Evolutionary conservation across 1,284 basidiomycete species (phyloP).

Genomic region (Rugosomyces carneus): DNA sequence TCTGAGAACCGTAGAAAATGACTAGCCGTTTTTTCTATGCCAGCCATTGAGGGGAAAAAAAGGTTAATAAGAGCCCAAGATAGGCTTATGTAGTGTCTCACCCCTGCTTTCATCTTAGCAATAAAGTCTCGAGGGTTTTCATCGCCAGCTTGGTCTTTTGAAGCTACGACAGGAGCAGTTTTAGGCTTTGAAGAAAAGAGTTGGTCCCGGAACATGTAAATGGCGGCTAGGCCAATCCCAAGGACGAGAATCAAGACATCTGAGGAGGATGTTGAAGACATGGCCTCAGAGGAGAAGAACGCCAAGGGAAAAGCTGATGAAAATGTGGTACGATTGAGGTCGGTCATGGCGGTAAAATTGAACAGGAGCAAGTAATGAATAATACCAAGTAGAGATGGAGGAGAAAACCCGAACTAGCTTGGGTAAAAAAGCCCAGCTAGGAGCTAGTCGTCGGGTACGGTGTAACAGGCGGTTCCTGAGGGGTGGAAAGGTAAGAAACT

Average conservation of each 20-base stretch:
- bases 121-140: slow-evolving; percentile 87
- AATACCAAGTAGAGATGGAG: slow-evolving; percentile 18
- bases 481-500: slow-evolving; percentile 18
- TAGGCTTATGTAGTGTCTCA: slow-evolving; percentile 45
- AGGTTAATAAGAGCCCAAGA: no score
- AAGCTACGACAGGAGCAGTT: slow-evolving; percentile 36
- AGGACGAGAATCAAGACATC: slow-evolving; percentile 67
- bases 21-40: slow-evolving; percentile 87
- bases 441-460: slow-evolving; percentile 8
- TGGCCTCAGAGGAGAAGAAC: slow-evolving; percentile 28
- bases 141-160: slow-evolving; percentile 52
- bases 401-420: slow-evolving; percentile 19
- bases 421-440: slow-evolving; percentile 15
- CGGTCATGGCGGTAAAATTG: slow-evolving; percentile 24
- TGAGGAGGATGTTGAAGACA: slow-evolving; percentile 49
- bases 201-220: slow-evolving; percentile 76
- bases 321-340: slow-evolving; percentile 31
- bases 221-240: slow-evolving; percentile 64
- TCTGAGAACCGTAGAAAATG: slow-evolving; percentile 96
- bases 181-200: slow-evolving; percentile 63
- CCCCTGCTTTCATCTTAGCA: slow-evolving; percentile 83
- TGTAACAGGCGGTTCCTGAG: slow-evolving; percentile 8
- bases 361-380: slow-evolving; percentile 17
- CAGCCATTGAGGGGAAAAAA: background rate
- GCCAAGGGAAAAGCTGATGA: slow-evolving; percentile 29